These are phyloP conservation scores for Friedmanniomyces simplex DNA, from an alignment of 495 filamentous ascomycete genomes.

Conservation along the genomic window DNA sequence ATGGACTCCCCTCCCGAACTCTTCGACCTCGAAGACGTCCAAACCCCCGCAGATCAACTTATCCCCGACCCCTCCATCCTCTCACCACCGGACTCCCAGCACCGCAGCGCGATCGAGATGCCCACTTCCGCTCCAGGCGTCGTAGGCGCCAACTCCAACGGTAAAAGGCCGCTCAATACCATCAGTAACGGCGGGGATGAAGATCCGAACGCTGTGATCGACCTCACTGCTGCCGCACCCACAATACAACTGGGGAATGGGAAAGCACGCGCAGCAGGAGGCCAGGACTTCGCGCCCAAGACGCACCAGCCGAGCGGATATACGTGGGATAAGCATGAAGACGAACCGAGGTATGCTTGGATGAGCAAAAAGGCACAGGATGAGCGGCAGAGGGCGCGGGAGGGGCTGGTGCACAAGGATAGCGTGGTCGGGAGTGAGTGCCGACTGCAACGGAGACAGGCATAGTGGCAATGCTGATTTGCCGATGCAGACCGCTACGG, in stretches of 20 bases:
- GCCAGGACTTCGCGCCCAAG: conserved; percentile 14
- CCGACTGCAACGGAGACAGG: background rate
- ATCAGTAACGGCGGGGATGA: conserved; percentile 17
- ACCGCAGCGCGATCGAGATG: conserved; percentile 15
- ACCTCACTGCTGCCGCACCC: background rate
- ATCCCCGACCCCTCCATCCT: conserved; percentile 25
- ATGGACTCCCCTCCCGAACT: conserved; percentile 45
- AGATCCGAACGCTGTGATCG: background rate
- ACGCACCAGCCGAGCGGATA: conserved; percentile 29
- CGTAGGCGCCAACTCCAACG: conserved; percentile 27
- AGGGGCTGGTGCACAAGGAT: conserved; percentile 27
- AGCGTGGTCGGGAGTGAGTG: conserved; percentile 28
- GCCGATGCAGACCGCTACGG: conserved; percentile 11
- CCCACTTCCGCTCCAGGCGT: conserved; percentile 15
- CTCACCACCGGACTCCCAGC: conserved; percentile 47
- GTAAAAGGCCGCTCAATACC: conserved; percentile 23
- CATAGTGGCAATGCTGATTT: background rate
- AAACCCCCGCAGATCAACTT: conserved; percentile 4
- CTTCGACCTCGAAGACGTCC: conserved; percentile 26
- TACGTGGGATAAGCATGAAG: conserved; percentile 31
- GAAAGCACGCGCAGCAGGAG: conserved; percentile 3
- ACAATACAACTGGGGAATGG: background rate
- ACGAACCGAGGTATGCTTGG: conserved; percentile 44
- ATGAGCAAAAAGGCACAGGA: conserved; percentile 37
- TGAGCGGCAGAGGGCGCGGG: conserved; percentile 28